A percentile compares a stretch with the other conserved stretches of the same genome.
Evolutionary conservation across 768 basidiomycete genomes (phyloP).

Genomic region (Sporobolomyces pararoseus): DNA sequence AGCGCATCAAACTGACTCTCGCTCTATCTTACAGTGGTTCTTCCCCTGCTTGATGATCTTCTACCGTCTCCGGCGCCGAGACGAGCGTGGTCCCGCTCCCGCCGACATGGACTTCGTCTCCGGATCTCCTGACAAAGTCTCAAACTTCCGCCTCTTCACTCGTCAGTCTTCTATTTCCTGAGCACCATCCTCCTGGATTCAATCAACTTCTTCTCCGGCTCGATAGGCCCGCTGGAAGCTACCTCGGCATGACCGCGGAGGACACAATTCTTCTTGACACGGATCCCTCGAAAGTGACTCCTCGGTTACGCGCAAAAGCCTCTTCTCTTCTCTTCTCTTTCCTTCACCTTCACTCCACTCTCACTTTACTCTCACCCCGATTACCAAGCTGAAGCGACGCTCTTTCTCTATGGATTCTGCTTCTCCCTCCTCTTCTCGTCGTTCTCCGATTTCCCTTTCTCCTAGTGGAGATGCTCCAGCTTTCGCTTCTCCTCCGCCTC

Average conservation of each 20-base stretch:
- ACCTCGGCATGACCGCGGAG: not conserved
- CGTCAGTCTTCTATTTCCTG: too few relatives aligned
- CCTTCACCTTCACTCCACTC: not conserved
- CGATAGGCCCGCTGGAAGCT: too few relatives aligned
- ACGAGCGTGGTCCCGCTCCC: constrained; percentile 9
- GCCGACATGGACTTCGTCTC: constrained; percentile 30
- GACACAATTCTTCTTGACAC: not conserved
- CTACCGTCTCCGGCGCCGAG: constrained; percentile 31
- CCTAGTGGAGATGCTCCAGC: too few relatives aligned
- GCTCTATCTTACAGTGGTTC: not conserved
- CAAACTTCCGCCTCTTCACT: not conserved
- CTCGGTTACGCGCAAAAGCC: not conserved
- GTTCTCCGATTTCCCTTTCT: too few relatives aligned
- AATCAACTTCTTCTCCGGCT: too few relatives aligned
- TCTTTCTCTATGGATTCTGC: not conserved
- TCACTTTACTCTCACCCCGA: not conserved
- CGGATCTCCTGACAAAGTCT: constrained; percentile 23
- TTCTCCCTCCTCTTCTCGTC: not conserved
- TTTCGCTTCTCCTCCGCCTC: too few relatives aligned
- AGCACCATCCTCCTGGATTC: too few relatives aligned
- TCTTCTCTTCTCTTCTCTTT: not conserved
- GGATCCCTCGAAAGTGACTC: not conserved
- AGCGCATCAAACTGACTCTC: too few relatives aligned
- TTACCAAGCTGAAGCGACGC: not conserved
- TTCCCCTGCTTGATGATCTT: constrained; percentile 12